Percentiles rank a stretch among this genome's conserved stretches.
phyloP scores from a whole-genome alignment of 768 basidiomycete species.

The Suillus lakei region DNA sequence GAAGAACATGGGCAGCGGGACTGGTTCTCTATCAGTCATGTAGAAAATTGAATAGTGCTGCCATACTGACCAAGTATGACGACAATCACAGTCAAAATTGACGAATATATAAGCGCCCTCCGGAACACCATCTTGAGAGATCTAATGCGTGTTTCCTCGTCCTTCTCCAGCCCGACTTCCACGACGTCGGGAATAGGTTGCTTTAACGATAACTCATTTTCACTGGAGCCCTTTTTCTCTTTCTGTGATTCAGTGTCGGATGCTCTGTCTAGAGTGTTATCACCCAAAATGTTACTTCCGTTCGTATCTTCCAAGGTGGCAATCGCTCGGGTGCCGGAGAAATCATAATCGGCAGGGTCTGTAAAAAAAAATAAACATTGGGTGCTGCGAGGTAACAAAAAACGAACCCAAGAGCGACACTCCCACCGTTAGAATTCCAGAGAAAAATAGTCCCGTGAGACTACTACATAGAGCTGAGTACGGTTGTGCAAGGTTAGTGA shows the following conservation, averaged over 20 bases:
- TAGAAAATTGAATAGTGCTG: not conserved
- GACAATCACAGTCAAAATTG: constrained; percentile 37
- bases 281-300: not conserved
- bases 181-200: not conserved
- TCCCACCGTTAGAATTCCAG: constrained; percentile 39
- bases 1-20: constrained; percentile 46
- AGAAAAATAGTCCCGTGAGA: constrained; percentile 42
- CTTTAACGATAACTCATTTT: constrained; percentile 3
- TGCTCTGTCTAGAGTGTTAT: not conserved
- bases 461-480: constrained; percentile 47
- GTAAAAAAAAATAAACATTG: constrained; percentile 10
- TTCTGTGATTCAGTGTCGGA: constrained; percentile 24
- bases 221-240: not conserved
- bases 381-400: not conserved
- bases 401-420: constrained; percentile 40
- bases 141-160: constrained; percentile 15
- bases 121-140: constrained; percentile 35
- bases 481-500: constrained; percentile 42
- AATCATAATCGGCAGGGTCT: constrained; percentile 45
- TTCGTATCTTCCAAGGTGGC: constrained; percentile 32
- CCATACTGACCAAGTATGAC: constrained; percentile 35
- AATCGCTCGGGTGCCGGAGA: constrained; percentile 41
- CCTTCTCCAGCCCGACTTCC: constrained; percentile 2
- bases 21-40: constrained; percentile 19
- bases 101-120: constrained; percentile 39